phyloP scores from a whole-genome alignment of 1,139 yeast genomes.

The Yamadazyma triangularis region DNA sequence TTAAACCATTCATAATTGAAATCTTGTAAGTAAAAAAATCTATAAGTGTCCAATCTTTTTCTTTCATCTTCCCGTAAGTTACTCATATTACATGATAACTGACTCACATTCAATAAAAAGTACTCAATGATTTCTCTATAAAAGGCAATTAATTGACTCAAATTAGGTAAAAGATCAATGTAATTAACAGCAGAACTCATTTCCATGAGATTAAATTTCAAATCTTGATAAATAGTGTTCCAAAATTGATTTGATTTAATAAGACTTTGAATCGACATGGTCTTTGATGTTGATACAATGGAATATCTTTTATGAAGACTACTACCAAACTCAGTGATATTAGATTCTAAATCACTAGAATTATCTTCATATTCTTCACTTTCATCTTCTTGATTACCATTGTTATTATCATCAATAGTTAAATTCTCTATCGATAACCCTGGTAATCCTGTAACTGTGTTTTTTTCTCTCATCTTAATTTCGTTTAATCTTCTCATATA shows the following conservation, averaged over 20 bases:
- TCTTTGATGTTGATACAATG: neutral
- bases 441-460: slow-evolving; percentile 8
- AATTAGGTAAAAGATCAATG: slow-evolving; percentile 28
- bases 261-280: slow-evolving; percentile 8
- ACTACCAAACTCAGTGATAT: slow-evolving; percentile 3
- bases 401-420: slow-evolving; percentile 3
- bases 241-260: slow-evolving; percentile 25
- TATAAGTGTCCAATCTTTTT: slow-evolving; percentile 14
- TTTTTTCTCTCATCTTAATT: slow-evolving; percentile 5
- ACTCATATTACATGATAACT: slow-evolving; percentile 11
- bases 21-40: slow-evolving; percentile 24
- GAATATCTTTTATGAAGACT: slow-evolving; percentile 6
- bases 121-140: slow-evolving; percentile 28
- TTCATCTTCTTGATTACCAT: too few species aligned
- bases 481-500: slow-evolving; percentile 12
- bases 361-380: slow-evolving; percentile 1
- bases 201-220: slow-evolving; percentile 22
- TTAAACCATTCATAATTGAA: slow-evolving; percentile 21
- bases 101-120: slow-evolving; percentile 20
- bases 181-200: slow-evolving; percentile 15
- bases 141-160: slow-evolving; percentile 19
- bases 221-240: slow-evolving; percentile 32
- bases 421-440: slow-evolving; percentile 8
- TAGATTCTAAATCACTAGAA: neutral
- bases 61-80: slow-evolving; percentile 15